A percentile compares a stretch with the other conserved stretches of the same genome.
These are phyloP conservation scores for Podospora didyma DNA, from an alignment of 495 filamentous ascomycete genomes.

Conservation along the genomic window DNA sequence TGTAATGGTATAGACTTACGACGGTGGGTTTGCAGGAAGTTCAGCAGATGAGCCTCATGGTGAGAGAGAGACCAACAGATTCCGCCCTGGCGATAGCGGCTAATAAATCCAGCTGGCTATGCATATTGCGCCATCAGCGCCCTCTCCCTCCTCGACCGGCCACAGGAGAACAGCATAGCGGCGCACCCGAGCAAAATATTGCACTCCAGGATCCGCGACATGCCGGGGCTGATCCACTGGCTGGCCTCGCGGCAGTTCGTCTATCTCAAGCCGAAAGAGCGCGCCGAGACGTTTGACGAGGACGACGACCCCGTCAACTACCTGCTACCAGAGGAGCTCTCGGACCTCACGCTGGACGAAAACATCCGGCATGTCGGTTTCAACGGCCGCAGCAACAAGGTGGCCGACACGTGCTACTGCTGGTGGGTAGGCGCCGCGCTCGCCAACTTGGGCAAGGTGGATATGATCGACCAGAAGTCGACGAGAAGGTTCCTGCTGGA, in stretches of 20 bases:
- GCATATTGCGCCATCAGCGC: constrained; percentile 81
- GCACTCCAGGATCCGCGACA: constrained; percentile 31
- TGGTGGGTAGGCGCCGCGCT: constrained; percentile 84
- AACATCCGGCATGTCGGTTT: constrained; percentile 55
- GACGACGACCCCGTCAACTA: constrained; percentile 38
- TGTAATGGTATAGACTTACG: constrained; percentile 63
- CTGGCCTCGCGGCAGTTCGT: constrained; percentile 61
- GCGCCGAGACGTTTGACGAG: constrained; percentile 41
- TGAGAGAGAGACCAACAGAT: constrained; percentile 33
- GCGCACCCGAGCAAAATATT: constrained; percentile 29
- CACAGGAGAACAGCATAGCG: constrained; percentile 25
- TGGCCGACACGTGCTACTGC: constrained; percentile 87
- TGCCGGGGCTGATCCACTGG: constrained; percentile 33
- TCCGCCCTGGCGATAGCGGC: background rate
- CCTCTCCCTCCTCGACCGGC: constrained; percentile 63
- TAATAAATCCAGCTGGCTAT: constrained; percentile 61
- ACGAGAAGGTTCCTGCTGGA: constrained; percentile 76
- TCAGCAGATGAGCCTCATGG: constrained; percentile 85
- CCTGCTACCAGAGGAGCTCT: constrained; percentile 30
- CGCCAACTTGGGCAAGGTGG: constrained; percentile 57
- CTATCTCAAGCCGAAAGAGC: constrained; percentile 42
- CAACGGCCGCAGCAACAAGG: constrained; percentile 85
- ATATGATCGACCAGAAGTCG: constrained; percentile 55
- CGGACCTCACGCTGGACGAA: constrained; percentile 31
- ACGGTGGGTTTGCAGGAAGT: constrained; percentile 81